Base-by-base conservation (phyloP, 306 rosid species). In the Castanospermum australe region DNA sequence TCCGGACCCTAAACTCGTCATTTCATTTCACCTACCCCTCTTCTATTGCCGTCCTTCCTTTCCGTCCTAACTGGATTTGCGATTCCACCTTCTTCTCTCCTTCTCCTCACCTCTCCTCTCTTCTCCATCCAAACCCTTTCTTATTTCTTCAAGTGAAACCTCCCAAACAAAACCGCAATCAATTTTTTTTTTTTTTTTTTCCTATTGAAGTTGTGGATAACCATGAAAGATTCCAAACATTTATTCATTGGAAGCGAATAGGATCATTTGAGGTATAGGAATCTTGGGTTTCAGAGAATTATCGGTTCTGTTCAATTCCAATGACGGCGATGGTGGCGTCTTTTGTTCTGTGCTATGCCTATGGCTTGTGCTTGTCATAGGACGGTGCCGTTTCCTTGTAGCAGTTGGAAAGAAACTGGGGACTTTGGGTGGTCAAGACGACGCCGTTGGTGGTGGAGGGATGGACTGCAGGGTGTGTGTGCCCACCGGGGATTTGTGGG, bases 391-490 rank as follows among this genome's bases (percentile, higher is more conserved):
- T 78, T 62, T 41, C n/a, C 18, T 28, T 21, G 44, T 60, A 24
- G 17, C 7, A 1, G 52, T 24, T 33, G 71, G 14, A 39, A 25
- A 0, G 75, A 30, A 78, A 28, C 60, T 78, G 82, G 79, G 72
- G 73, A 56, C 71, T 57, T 59, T 48, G 51, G 45, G 79, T 10
- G 64, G 17, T 15, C 44, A 18, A 67, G 76, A 67, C 79, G 79
- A 76, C 77, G 80, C 4, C 45, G 70, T 69, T 79, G 56, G 21
- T n/a, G 55, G 56, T 10, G 66, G 59, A 51, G 63, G 48, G 30
- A 91, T 95, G 94, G 92, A 91, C 14, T 90, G 89, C 80, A 80
- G 83, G 67, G 88, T 94, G 38, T 85, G 92, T 55, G 74, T 95
- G 24, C 45, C 93, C 22, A 54, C 89, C 25, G 90, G 71, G 42